These are phyloP conservation scores for Penicillium polonicum DNA, from an alignment of 2,329 filamentous ascomycete species.

Conservation along the genomic window DNA sequence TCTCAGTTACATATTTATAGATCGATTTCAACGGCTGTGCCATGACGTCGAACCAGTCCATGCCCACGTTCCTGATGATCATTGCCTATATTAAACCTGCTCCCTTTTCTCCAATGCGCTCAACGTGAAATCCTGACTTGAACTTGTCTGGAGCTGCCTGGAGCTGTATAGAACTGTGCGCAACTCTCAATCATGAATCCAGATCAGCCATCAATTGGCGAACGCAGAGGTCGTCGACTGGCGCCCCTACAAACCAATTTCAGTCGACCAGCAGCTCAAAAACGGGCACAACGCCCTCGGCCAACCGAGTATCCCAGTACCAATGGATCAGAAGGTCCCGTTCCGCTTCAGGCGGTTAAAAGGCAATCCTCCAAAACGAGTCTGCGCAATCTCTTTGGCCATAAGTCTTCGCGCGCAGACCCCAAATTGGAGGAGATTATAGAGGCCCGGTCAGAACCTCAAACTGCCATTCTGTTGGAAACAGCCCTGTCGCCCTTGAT, in stretches of 20 bases:
- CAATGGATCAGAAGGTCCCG: constrained; percentile 28
- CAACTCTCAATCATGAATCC: constrained; percentile 12
- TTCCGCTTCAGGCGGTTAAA: constrained; percentile 36
- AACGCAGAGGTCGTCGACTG: constrained; percentile 39
- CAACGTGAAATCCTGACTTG: neutral
- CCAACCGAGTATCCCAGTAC: constrained; percentile 32
- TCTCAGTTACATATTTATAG: neutral
- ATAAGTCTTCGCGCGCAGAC: constrained; percentile 35
- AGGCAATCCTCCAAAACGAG: constrained; percentile 40
- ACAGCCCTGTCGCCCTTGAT: constrained; percentile 28
- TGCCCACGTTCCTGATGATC: constrained; percentile 25
- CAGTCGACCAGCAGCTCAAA: constrained; percentile 27
- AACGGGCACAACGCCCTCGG: constrained; percentile 33
- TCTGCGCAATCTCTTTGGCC: constrained; percentile 38
- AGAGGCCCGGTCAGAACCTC: constrained; percentile 27
- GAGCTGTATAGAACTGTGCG: neutral
- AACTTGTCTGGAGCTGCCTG: neutral
- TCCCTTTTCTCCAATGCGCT: constrained; percentile 17
- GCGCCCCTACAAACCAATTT: constrained; percentile 42
- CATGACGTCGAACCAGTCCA: constrained; percentile 20
- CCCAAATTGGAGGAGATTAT: constrained; percentile 35
- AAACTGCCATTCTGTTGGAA: constrained; percentile 16
- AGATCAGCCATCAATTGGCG: constrained; percentile 32
- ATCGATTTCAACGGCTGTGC: neutral
- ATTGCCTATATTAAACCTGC: constrained; percentile 17